These are phyloP conservation scores for Gaertneriomyces sp. DNA, from an alignment of 192 early-diverging fungal genomes.

Conservation along the genomic window DNA sequence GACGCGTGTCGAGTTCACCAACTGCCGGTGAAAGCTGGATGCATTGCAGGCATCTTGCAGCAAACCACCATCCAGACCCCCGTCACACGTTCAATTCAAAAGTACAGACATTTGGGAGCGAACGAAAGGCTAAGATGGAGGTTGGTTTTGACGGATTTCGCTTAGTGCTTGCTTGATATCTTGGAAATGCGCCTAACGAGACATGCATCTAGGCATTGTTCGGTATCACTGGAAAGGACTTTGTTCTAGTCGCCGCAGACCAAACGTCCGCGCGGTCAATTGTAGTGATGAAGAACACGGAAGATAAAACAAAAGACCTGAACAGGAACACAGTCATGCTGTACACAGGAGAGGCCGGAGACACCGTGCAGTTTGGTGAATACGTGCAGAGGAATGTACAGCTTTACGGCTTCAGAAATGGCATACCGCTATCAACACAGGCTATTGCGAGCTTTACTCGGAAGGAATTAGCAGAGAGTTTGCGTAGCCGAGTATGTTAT, in stretches of 20 bases:
- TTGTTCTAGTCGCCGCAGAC: conserved; percentile 84
- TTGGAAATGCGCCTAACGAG: no score
- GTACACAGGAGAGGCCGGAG: conserved; percentile 86
- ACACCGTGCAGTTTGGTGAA: conserved; percentile 91
- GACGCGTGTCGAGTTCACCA: no score
- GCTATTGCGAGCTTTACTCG: conserved; percentile 81
- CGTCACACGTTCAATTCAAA: no score
- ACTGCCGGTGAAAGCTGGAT: no score
- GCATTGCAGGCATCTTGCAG: no score
- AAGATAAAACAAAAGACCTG: conserved; percentile 87
- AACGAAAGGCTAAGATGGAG: no score
- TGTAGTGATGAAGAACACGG: conserved; percentile 84
- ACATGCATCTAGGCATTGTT: conserved; percentile 55
- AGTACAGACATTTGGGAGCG: no score
- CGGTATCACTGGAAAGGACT: conserved; percentile 91
- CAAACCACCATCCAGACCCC: no score
- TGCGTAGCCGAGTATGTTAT: conserved; percentile 60
- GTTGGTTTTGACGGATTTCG: no score
- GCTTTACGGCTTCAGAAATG: conserved; percentile 85
- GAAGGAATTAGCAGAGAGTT: conserved; percentile 77
- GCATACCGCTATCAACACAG: conserved; percentile 72
- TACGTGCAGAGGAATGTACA: conserved; percentile 91
- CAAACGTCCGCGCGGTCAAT: conserved; percentile 71
- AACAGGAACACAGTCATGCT: conserved; percentile 79
- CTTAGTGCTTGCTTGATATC: no score